Base-by-base conservation (phyloP, 2,329 filamentous ascomycete genomes). In the Camillea tinctor region DNA sequence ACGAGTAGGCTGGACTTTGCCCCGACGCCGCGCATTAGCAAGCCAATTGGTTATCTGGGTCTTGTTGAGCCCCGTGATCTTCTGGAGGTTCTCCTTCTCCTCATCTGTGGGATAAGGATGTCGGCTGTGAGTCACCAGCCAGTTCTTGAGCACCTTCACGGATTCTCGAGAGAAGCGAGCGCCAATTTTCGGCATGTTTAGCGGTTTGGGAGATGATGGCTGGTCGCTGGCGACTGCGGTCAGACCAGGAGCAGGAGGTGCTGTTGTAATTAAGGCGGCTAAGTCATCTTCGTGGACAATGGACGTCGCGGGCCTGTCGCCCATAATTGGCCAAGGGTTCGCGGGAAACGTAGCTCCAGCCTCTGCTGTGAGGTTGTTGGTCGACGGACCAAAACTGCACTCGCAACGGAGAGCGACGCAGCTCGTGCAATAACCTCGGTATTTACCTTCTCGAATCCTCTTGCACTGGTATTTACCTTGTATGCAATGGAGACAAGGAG, bases 41-140 rank as follows among this genome's bases (percentile, higher is more conserved):
- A 97, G 85, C 93, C 93, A 97, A 73, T 96, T 96, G 11, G 88
- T 89, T 68, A 97, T 94, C 71, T 97, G 93, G 15, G 84, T 89
- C 69, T 91, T 87, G 73, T 87, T 93, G 49, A 97, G 81, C 7
- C 92, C 92, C 0, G 93, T 97, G 68, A 90, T 84, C 52, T 84
- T 82, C 74, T 92, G 89, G 23, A 97, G 80, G 63, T 86, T 84
- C 66, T 93, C 90, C 71, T 94, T 96, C 72, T 97, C 91, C 60
- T 92, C 88, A 50, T 96, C 92, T 36, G 87, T 93, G 4, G 93
- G 93, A 72, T 97, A 97, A 0, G 93, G 93, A 68, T 96, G 91
- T 56, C 90, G 84, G 69, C 85, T 85, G 72, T 97, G 92, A 6
- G 87, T 88, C 0, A 88, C 85, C 30, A 96, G 83, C 93, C 93